Conservation (phyloP, 2,329 filamentous ascomycete species). For the Trichoderma sp. region DNA sequence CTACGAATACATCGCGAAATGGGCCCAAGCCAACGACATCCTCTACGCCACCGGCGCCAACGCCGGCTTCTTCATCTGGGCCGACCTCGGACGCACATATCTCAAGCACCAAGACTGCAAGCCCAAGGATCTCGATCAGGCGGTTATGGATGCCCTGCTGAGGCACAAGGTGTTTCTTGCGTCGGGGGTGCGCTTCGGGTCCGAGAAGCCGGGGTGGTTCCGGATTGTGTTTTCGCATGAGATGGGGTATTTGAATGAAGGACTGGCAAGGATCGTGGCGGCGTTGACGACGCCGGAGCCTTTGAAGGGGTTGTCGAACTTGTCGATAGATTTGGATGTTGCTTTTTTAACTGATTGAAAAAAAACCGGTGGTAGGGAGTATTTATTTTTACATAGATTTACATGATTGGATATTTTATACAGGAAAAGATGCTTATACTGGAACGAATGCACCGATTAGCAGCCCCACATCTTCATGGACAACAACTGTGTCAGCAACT, state of each 20-base stretch:
- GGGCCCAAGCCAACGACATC: constrained; percentile 40
- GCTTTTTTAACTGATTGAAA: background rate
- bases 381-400: background rate
- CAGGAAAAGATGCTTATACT: background rate
- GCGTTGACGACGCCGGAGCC: constrained; percentile 6
- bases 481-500: background rate
- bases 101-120: constrained; percentile 18
- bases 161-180: constrained; percentile 36
- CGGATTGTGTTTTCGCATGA: constrained; percentile 39
- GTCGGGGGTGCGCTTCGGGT: constrained; percentile 36
- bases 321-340: background rate
- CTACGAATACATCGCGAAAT: constrained; percentile 37
- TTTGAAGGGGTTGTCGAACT: background rate
- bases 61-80: constrained; percentile 55
- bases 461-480: background rate
- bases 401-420: background rate
- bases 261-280: constrained; percentile 23
- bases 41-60: constrained; percentile 46
- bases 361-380: background rate
- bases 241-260: constrained; percentile 30
- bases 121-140: constrained; percentile 25
- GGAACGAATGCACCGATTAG: background rate
- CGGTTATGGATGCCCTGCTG: constrained; percentile 31
- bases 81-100: constrained; percentile 41
- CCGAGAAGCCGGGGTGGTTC: constrained; percentile 39